phyloP scores from a whole-genome alignment of 192 early-diverging fungal genomes.

The Podila verticillata region DNA sequence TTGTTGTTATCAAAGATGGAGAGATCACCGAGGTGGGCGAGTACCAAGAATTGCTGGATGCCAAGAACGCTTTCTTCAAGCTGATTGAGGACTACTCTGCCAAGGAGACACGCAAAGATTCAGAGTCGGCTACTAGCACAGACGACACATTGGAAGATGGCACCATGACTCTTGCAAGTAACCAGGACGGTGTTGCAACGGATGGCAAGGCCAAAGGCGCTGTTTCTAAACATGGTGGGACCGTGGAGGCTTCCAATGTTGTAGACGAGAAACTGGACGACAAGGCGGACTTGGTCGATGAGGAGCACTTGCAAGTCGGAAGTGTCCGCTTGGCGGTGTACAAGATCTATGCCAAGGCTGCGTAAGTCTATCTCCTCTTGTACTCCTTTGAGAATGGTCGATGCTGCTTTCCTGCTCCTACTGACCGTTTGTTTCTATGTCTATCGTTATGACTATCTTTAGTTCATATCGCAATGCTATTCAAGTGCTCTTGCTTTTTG shows the following conservation, averaged over 20 bases:
- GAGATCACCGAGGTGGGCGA: conserved; percentile 71
- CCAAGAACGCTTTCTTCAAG: conserved; percentile 63
- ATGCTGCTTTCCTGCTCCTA: background rate
- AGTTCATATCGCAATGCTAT: background rate
- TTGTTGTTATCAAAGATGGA: conserved; percentile 80
- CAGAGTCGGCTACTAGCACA: conserved; percentile 12
- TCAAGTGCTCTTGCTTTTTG: background rate
- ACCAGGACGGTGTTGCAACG: conserved; percentile 42
- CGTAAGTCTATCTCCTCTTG: conserved; percentile 59
- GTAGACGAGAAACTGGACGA: conserved; percentile 18
- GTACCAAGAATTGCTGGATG: conserved; percentile 69
- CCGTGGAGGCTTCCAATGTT: conserved; percentile 6
- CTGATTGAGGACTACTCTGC: conserved; percentile 78
- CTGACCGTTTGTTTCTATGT: background rate
- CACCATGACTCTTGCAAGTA: conserved; percentile 12
- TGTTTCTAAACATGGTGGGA: conserved; percentile 13
- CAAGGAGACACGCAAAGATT: background rate
- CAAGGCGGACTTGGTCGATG: conserved; percentile 67
- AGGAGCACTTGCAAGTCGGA: conserved; percentile 83
- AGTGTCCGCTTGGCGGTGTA: conserved; percentile 81
- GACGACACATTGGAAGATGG: conserved; percentile 46
- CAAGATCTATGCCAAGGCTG: conserved; percentile 72
- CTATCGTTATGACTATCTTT: background rate
- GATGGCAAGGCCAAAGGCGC: conserved; percentile 12
- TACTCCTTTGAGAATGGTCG: conserved; percentile 71